These are phyloP conservation scores for Cadophora sp. DNA, from an alignment of 2,329 filamentous ascomycete genomes.

Conservation along the genomic window DNA sequence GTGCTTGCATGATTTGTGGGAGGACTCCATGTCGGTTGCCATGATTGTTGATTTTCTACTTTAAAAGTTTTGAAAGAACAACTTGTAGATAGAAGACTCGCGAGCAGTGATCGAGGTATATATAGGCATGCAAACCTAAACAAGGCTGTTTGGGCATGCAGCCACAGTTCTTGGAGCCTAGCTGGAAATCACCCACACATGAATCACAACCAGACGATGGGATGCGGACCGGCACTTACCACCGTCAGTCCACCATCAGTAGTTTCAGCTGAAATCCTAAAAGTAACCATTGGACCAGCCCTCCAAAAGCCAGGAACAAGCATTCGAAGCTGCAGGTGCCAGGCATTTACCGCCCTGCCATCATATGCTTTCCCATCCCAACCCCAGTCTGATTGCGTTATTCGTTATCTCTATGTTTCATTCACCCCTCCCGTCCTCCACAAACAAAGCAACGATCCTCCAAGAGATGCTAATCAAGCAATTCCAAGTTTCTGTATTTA, in stretches of 20 bases:
- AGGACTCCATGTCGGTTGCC: neutral
- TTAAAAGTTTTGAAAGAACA: neutral
- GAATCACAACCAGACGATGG: neutral
- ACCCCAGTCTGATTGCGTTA: constrained; percentile 1
- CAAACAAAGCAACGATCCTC: neutral
- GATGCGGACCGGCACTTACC: constrained; percentile 7
- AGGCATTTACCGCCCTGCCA: neutral
- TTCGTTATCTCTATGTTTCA: neutral
- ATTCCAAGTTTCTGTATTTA: neutral
- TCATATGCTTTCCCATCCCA: neutral
- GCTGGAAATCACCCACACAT: neutral
- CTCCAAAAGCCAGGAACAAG: neutral
- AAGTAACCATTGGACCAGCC: neutral
- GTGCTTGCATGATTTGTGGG: neutral
- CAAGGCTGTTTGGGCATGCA: neutral
- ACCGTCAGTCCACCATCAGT: neutral
- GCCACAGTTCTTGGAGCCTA: constrained; percentile 13
- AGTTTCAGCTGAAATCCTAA: neutral
- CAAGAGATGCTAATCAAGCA: neutral
- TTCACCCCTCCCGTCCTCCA: neutral
- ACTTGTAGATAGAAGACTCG: neutral
- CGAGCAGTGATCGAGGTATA: neutral
- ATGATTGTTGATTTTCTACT: neutral
- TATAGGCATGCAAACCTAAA: neutral
- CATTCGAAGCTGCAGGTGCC: neutral